These are phyloP conservation scores for Mycena alexandri DNA, from an alignment of 768 basidiomycete species.

Conservation along the genomic window DNA sequence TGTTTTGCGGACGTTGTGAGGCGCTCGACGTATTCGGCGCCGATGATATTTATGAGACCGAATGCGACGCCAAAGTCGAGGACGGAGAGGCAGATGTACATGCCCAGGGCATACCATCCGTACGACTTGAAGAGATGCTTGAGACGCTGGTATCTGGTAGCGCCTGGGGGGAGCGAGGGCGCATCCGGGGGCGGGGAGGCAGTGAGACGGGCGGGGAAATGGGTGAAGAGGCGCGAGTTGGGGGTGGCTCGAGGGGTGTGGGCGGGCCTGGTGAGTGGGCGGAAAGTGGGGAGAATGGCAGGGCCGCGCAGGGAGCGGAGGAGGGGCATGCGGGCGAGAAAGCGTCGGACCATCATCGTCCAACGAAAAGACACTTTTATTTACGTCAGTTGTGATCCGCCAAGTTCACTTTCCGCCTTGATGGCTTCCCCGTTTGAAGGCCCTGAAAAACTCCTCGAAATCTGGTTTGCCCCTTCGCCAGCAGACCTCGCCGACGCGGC, in stretches of 20 bases:
- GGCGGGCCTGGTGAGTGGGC: slow-evolving; percentile 41
- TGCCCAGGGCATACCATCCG: slow-evolving; percentile 95
- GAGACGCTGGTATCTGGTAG: slow-evolving; percentile 76
- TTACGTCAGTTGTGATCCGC: slow-evolving; percentile 44
- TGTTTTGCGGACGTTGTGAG: slow-evolving; percentile 71
- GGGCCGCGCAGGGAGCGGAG: slow-evolving; percentile 49
- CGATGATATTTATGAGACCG: slow-evolving; percentile 85
- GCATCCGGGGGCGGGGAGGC: slow-evolving; percentile 46
- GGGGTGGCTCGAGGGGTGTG: slow-evolving; percentile 45
- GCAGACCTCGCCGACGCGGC: slow-evolving; percentile 54
- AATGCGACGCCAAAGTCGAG: slow-evolving; percentile 92
- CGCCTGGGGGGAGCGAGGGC: slow-evolving; percentile 58
- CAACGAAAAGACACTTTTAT: too few species aligned
- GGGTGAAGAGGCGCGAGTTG: slow-evolving; percentile 62
- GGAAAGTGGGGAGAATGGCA: slow-evolving; percentile 43
- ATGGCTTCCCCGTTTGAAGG: slow-evolving; percentile 82
- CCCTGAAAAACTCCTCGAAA: slow-evolving; percentile 94
- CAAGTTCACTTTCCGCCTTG: slow-evolving; percentile 41
- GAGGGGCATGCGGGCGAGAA: slow-evolving; percentile 47
- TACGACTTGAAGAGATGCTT: slow-evolving; percentile 91
- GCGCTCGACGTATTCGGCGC: slow-evolving; percentile 89
- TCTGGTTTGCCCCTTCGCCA: slow-evolving; percentile 93
- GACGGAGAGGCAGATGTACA: slow-evolving; percentile 80
- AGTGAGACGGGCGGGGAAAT: slow-evolving; percentile 62
- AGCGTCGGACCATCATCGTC: slow-evolving; percentile 31